Base-by-base conservation (phyloP, 108 stramenopile species). In the Cyclostephanos tholiformis region DNA sequence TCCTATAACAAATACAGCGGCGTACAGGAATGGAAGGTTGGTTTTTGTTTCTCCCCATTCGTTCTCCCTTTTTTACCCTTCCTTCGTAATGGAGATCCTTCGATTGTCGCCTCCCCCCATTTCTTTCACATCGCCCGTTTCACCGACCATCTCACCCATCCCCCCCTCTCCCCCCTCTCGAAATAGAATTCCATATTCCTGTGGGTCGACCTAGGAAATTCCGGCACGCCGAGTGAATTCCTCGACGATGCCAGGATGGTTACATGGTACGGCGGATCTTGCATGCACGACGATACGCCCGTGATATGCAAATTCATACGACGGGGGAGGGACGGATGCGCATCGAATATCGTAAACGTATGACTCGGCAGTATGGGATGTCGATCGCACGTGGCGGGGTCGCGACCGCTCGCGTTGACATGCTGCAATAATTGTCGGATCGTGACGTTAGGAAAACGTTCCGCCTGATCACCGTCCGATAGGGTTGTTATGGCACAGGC, bases 1-100 rank as follows among this genome's bases (percentile, higher is more conserved):
- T 95, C 93, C 6, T 95, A 92, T 71, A 95, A 95, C 77, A 95
- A 92, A 67, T 92, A 86, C 63, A 83, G 85, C 71, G 93, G 91
- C 16, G 88, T 92, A 0, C 88, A 88, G 64, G 88, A 90, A 74
- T 95, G 89, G 88, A 68, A 77, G 35, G 86, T 89, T 71, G 79
- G 70, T 23, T 48, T 87, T 25, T n/a, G n/a, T n/a, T 90, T 89
- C 81, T 76, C 90, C 14, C 91, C 87, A 87, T 85, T 94, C 25
- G 57, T 57, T 74, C 16, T 2, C 19, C 16, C 19, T 50, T 19
- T 19, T 19, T 50, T 19, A 19, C 19, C 16, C 19, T 50, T 19
- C 49, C 19, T 50, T 16, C 49, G 32, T 32, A 4, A 32, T 2
- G 32, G 4, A 4, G 32, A 4, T 32, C n/a, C 49, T 19, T 19